phyloP scores from a whole-genome alignment of 2,329 filamentous ascomycete species.

The Neofusicoccum cordaticola region DNA sequence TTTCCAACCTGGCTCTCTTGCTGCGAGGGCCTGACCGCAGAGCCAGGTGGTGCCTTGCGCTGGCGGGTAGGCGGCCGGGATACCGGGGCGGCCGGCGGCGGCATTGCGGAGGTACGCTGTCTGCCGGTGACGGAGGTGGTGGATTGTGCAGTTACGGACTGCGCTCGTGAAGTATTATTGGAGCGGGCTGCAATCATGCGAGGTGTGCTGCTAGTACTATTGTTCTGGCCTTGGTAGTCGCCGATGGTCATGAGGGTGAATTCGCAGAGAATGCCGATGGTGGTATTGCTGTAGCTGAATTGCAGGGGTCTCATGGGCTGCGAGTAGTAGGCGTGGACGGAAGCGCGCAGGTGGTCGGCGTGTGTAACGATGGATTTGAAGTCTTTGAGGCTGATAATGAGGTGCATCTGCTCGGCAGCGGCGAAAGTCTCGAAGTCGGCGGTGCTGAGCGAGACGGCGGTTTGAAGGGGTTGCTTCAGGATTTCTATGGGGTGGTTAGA shows the following conservation, averaged over 20 bases:
- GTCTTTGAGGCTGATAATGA: slow-evolving; percentile 78
- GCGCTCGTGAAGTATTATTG: slow-evolving; percentile 33
- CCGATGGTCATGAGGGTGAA: slow-evolving; percentile 82
- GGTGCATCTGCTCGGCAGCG: slow-evolving; percentile 72
- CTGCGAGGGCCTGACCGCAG: slow-evolving; percentile 27
- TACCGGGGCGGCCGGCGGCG: slow-evolving; percentile 37
- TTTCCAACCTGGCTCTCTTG: slow-evolving; percentile 21
- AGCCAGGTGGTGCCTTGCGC: slow-evolving; percentile 26
- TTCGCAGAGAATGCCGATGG: slow-evolving; percentile 67
- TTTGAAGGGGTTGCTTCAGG: slow-evolving; percentile 76
- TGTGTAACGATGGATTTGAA: slow-evolving; percentile 77
- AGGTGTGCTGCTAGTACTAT: slow-evolving; percentile 31
- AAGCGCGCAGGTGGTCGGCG: slow-evolving; percentile 66
- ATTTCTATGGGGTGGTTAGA: slow-evolving; percentile 53
- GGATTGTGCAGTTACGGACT: background rate
- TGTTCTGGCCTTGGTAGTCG: slow-evolving; percentile 43
- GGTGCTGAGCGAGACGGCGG: slow-evolving; percentile 72
- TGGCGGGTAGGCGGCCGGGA: slow-evolving; percentile 31
- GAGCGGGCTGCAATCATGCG: slow-evolving; percentile 37
- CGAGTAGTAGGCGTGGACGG: slow-evolving; percentile 68
- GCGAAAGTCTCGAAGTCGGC: slow-evolving; percentile 74
- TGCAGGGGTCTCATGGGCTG: slow-evolving; percentile 69
- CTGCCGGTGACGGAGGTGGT: background rate
- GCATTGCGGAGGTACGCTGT: slow-evolving; percentile 36
- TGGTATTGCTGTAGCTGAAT: slow-evolving; percentile 59